Conservation (phyloP, 805 yeast genomes). For the Phaffomyces opuntiae region DNA sequence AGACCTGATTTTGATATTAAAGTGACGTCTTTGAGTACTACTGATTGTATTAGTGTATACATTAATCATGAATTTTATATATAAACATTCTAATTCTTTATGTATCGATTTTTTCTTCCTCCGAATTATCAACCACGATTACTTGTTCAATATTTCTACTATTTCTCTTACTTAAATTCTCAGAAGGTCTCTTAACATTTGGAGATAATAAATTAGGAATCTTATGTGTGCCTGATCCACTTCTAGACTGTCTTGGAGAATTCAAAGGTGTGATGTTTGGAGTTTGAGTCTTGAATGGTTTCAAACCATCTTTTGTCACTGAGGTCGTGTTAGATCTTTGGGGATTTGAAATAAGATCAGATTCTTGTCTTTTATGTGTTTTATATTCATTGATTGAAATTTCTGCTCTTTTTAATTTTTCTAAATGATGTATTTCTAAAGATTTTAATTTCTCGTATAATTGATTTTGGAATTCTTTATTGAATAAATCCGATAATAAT, state of each 20-base stretch:
- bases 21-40: no score
- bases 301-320: conserved; percentile 12
- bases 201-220: conserved; percentile 6
- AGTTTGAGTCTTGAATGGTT: conserved; percentile 20
- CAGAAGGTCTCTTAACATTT: conserved; percentile 16
- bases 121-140: not conserved
- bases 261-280: conserved; percentile 9
- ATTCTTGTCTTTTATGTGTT: conserved; percentile 5
- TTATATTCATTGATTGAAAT: conserved; percentile 10
- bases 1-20: no score
- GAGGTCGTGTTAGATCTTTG: not conserved
- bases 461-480: conserved; percentile 4
- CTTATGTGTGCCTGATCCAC: conserved; percentile 8
- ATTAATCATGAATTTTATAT: no score
- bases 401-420: conserved; percentile 14
- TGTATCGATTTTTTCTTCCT: not conserved
- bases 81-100: not conserved
- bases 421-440: conserved; percentile 12
- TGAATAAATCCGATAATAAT: conserved; percentile 12
- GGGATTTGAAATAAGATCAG: conserved; percentile 4
- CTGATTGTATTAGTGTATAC: no score
- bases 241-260: conserved; percentile 16
- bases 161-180: conserved; percentile 14
- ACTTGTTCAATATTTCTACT: conserved; percentile 4
- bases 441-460: conserved; percentile 11